phyloP scores from a whole-genome alignment of 1,284 basidiomycete species.

The Apiotrichum siamense region DNA sequence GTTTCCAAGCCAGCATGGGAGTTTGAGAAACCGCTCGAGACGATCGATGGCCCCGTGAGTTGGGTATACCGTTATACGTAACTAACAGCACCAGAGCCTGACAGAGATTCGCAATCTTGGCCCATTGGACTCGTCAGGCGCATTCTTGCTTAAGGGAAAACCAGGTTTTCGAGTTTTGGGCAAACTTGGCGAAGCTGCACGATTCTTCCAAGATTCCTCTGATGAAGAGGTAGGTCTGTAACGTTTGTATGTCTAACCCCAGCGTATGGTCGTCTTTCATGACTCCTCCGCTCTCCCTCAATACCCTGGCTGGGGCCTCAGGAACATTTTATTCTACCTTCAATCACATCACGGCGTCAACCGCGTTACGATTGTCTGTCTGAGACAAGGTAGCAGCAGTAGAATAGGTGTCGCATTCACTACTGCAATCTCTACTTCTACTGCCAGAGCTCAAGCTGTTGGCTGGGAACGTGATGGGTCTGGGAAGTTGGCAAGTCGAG shows the following conservation, averaged over 20 bases:
- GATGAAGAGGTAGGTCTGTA: constrained; percentile 45
- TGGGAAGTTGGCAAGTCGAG: constrained; percentile 76
- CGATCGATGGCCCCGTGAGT: background rate
- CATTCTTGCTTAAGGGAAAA: constrained; percentile 24
- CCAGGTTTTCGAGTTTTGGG: constrained; percentile 48
- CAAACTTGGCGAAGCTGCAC: constrained; percentile 55
- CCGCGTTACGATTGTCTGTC: constrained; percentile 63
- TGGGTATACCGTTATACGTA: no score
- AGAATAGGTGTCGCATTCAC: constrained; percentile 14
- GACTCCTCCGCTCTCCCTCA: constrained; percentile 75
- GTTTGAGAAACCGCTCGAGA: constrained; percentile 47
- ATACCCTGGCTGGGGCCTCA: constrained; percentile 89
- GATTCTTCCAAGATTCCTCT: constrained; percentile 53
- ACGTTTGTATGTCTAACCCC: background rate
- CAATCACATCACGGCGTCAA: constrained; percentile 52
- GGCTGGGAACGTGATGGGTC: constrained; percentile 92
- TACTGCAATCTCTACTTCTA: background rate
- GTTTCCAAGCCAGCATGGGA: constrained; percentile 82
- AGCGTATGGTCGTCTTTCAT: constrained; percentile 68
- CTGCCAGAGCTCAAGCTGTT: constrained; percentile 53
- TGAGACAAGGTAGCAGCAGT: constrained; percentile 52
- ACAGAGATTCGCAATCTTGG: background rate
- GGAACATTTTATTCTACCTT: constrained; percentile 83
- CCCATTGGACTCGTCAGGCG: background rate
- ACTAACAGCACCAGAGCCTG: no score